These are phyloP conservation scores for Acanthamoeba pearcei DNA, from an alignment of 208 protist species.

Conservation along the genomic window DNA sequence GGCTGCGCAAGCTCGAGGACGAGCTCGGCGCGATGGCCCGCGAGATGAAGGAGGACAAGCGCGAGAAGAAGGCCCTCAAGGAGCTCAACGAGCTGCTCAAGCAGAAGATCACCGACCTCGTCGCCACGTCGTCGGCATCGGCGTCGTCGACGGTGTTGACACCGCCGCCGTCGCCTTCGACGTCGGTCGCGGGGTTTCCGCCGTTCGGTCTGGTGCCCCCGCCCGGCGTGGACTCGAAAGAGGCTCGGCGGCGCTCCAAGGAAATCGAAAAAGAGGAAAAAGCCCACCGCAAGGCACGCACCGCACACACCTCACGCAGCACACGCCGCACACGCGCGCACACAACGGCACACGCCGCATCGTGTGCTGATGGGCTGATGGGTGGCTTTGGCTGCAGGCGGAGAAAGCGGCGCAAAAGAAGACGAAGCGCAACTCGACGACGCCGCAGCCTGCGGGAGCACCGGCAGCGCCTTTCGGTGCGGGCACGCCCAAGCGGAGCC, in stretches of 20 bases:
- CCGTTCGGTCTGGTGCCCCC: too few relatives aligned
- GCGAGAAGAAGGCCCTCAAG: background rate
- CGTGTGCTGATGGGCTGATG: too few relatives aligned
- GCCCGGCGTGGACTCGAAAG: too few relatives aligned
- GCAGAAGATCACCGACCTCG: constrained; percentile 49
- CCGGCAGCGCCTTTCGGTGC: background rate
- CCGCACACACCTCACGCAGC: too few relatives aligned
- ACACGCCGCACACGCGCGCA: too few relatives aligned
- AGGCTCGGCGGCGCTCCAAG: too few relatives aligned
- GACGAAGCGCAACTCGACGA: background rate
- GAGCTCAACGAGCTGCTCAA: constrained; percentile 44
- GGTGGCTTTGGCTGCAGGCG: too few relatives aligned
- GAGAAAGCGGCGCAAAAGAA: background rate
- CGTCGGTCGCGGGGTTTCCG: background rate
- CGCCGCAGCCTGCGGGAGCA: background rate
- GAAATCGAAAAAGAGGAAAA: too few relatives aligned
- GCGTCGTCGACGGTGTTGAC: background rate
- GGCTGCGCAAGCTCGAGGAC: constrained; percentile 2
- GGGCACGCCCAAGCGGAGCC: background rate
- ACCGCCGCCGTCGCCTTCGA: background rate
- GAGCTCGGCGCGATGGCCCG: background rate
- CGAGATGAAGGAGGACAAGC: background rate
- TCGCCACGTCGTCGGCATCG: background rate
- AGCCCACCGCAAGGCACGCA: too few relatives aligned
- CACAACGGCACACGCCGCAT: too few relatives aligned